These are phyloP conservation scores for Pythium dissotocum DNA, from an alignment of 352 stramenopile species.

Conservation along the genomic window DNA sequence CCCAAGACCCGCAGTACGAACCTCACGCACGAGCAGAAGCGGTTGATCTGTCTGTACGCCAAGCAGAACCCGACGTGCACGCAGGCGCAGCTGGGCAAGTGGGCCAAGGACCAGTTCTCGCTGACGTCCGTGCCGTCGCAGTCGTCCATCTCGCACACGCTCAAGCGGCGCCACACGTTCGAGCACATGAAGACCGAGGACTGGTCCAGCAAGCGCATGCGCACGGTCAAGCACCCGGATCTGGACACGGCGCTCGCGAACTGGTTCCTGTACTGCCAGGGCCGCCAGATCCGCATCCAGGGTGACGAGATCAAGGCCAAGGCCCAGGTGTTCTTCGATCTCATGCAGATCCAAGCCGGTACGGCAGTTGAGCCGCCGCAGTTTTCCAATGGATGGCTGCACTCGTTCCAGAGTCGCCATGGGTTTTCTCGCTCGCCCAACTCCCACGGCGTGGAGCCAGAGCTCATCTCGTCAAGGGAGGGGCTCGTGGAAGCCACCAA, in stretches of 20 bases:
- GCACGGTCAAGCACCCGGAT: conserved; percentile 74
- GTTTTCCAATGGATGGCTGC: conserved; percentile 89
- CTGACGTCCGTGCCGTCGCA: conserved; percentile 69
- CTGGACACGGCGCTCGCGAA: conserved; percentile 80
- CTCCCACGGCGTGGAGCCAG: conserved; percentile 29
- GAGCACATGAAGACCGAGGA: conserved; percentile 77
- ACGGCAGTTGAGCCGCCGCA: conserved; percentile 40
- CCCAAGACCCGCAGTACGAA: conserved; percentile 63
- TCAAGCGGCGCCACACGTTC: conserved; percentile 70
- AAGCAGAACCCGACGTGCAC: conserved; percentile 72
- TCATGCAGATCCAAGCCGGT: conserved; percentile 43
- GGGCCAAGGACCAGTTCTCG: conserved; percentile 69
- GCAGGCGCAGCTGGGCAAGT: conserved; percentile 71
- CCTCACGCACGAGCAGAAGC: conserved; percentile 84
- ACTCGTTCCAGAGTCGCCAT: conserved; percentile 78
- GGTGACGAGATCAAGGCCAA: conserved; percentile 80
- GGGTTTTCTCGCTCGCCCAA: conserved; percentile 52
- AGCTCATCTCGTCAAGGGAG: conserved; percentile 46
- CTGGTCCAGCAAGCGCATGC: conserved; percentile 73
- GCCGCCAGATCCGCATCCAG: conserved; percentile 52
- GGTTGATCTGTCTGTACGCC: conserved; percentile 72
- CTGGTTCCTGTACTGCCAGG: conserved; percentile 78
- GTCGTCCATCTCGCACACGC: conserved; percentile 81
- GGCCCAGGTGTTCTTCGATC: conserved; percentile 63
- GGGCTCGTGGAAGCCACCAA: conserved; percentile 51